phyloP scores from a whole-genome alignment of 139 green algal species.

The Choricystis sp. region DNA sequence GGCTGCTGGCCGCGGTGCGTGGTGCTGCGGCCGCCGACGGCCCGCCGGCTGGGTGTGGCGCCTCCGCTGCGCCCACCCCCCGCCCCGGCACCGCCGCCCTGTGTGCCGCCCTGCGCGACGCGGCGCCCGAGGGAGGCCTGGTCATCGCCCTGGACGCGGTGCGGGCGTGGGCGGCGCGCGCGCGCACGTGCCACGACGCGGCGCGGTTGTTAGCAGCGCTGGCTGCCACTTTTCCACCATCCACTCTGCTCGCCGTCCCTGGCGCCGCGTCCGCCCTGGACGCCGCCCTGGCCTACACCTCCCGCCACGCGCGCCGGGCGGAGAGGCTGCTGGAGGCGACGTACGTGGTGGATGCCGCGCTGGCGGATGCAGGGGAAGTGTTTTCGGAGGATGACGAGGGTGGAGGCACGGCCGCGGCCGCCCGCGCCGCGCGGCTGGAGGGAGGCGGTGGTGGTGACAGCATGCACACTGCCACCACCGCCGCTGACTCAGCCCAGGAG shows the following conservation, averaged over 20 bases:
- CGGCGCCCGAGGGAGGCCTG: background rate
- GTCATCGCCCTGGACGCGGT: slow-evolving; percentile 18
- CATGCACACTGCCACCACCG: no score
- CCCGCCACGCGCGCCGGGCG: slow-evolving; percentile 61
- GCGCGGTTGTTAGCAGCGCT: slow-evolving; percentile 63
- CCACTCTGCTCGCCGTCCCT: slow-evolving; percentile 34
- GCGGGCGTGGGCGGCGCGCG: slow-evolving; percentile 90
- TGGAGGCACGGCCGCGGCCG: slow-evolving; percentile 7
- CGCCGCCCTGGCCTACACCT: slow-evolving; percentile 61
- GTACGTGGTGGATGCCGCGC: slow-evolving; percentile 73
- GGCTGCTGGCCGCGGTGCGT: slow-evolving; percentile 45
- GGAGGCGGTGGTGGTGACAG: no score
- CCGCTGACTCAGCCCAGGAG: no score
- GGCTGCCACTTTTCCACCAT: slow-evolving; percentile 18
- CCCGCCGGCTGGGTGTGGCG: background rate
- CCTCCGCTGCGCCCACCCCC: slow-evolving; percentile 1
- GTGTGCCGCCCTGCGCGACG: slow-evolving; percentile 3
- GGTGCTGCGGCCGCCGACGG: background rate
- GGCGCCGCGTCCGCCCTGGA: slow-evolving; percentile 52
- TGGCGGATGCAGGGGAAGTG: slow-evolving; percentile 21
- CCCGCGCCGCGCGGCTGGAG: no score
- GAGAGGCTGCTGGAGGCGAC: slow-evolving; percentile 60
- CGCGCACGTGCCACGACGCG: slow-evolving; percentile 54
- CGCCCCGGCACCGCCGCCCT: background rate
- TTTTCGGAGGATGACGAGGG: slow-evolving; percentile 5